Conservation (phyloP, 2,329 filamentous ascomycete species). For the Stachybotrys chartarum region DNA sequence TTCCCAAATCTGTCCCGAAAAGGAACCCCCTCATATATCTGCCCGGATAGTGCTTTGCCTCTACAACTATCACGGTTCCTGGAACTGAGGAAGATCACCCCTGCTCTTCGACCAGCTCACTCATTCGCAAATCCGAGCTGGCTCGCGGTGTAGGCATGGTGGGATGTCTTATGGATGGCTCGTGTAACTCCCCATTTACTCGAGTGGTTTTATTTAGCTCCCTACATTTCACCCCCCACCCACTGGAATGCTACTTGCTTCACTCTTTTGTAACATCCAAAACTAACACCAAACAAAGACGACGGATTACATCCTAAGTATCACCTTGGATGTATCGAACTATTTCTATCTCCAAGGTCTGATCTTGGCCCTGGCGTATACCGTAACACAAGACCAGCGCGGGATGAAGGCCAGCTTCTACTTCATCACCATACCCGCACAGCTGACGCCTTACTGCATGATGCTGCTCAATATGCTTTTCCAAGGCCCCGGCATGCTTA, state of each 20-base stretch:
- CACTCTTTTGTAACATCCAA: background rate
- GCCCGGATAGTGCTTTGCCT: constrained; percentile 63
- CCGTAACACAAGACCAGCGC: constrained; percentile 77
- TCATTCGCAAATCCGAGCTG: constrained; percentile 62
- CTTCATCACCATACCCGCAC: constrained; percentile 75
- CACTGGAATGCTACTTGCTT: constrained; percentile 14
- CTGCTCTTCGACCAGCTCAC: constrained; percentile 51
- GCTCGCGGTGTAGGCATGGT: constrained; percentile 66
- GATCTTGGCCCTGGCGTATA: constrained; percentile 75
- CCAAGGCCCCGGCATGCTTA: constrained; percentile 46
- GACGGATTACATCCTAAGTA: background rate
- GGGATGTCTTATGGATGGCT: constrained; percentile 68
- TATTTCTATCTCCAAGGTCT: constrained; percentile 42
- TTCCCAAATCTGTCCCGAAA: constrained; percentile 2
- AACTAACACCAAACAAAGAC: background rate
- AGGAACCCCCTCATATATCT: constrained; percentile 56
- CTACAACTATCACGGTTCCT: constrained; percentile 76
- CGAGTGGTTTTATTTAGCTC: constrained; percentile 52
- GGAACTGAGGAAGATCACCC: constrained; percentile 76
- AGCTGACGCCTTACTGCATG: constrained; percentile 75
- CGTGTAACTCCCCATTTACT: constrained; percentile 51
- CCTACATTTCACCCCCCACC: constrained; percentile 43
- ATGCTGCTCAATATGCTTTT: constrained; percentile 68
- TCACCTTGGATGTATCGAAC: constrained; percentile 7
- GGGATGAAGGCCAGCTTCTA: constrained; percentile 71